phyloP scores from a whole-genome alignment of 2,329 filamentous ascomycete species.

The Fusarium abutilonis region DNA sequence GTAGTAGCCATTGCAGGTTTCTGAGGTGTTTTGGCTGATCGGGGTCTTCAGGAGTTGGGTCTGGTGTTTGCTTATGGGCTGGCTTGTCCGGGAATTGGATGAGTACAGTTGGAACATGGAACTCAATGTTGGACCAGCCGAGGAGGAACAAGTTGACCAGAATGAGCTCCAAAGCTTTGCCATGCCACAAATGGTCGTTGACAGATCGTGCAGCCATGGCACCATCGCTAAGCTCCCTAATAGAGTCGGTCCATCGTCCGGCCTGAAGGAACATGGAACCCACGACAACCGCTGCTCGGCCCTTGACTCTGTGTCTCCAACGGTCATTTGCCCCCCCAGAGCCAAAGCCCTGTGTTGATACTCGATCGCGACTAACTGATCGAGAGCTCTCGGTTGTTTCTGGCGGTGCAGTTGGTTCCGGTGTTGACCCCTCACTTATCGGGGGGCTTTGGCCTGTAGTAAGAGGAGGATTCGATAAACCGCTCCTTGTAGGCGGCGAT shows the following conservation, averaged over 20 bases:
- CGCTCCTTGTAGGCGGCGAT: conserved; percentile 62
- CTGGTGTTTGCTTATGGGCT: conserved; percentile 49
- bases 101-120: conserved; percentile 73
- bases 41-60: conserved; percentile 49
- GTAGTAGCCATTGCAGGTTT: conserved; percentile 68
- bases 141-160: conserved; percentile 84
- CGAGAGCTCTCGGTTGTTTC: conserved; percentile 58
- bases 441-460: conserved; percentile 57
- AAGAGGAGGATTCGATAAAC: conserved; percentile 59
- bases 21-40: conserved; percentile 64
- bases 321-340: conserved; percentile 77
- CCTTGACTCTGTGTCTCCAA: conserved; percentile 82
- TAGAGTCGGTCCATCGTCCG: conserved; percentile 87
- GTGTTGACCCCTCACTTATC: conserved; percentile 52
- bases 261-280: conserved; percentile 89
- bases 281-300: conserved; percentile 80
- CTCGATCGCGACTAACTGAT: conserved; percentile 64
- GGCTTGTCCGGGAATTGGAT: conserved; percentile 60
- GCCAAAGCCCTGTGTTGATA: conserved; percentile 76
- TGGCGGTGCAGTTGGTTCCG: conserved; percentile 53
- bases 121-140: conserved; percentile 85
- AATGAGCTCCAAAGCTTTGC: conserved; percentile 90
- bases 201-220: conserved; percentile 79
- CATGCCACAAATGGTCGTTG: conserved; percentile 97
- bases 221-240: conserved; percentile 84